Evolutionary conservation across 2,329 filamentous ascomycete species (phyloP).

Genomic region (Metarhizium humberi): DNA sequence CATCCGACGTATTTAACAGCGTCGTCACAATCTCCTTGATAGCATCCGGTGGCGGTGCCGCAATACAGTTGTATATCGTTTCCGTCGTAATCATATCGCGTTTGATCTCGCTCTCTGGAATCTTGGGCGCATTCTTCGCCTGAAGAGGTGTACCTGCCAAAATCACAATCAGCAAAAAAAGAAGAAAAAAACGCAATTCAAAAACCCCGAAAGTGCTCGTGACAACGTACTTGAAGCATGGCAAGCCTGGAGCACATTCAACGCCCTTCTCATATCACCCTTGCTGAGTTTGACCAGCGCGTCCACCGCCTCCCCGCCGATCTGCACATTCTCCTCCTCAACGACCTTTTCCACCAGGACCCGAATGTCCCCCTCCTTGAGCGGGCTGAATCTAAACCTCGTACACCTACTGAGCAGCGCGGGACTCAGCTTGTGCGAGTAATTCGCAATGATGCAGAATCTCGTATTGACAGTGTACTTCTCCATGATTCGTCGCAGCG

Average conservation of each 20-base stretch:
- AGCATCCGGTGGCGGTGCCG: slow-evolving; percentile 83
- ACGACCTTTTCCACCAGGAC: slow-evolving; percentile 83
- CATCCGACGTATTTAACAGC: slow-evolving; percentile 73
- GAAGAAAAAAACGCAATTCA: neutral
- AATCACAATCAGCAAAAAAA: neutral
- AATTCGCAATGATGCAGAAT: slow-evolving; percentile 98
- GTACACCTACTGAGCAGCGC: slow-evolving; percentile 90
- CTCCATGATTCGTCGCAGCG: slow-evolving; percentile 92
- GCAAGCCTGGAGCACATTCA: slow-evolving; percentile 95
- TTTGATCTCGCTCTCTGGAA: slow-evolving; percentile 54
- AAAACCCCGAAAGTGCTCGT: neutral
- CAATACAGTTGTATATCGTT: slow-evolving; percentile 95
- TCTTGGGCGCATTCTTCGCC: slow-evolving; percentile 47
- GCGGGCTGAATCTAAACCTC: slow-evolving; percentile 85
- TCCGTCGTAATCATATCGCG: slow-evolving; percentile 78
- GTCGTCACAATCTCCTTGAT: slow-evolving; percentile 78
- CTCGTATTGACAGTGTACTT: slow-evolving; percentile 97
- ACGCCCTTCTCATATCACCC: slow-evolving; percentile 88
- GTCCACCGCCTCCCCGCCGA: slow-evolving; percentile 70
- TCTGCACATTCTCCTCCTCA: slow-evolving; percentile 75
- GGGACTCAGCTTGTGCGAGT: slow-evolving; percentile 93
- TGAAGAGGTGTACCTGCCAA: slow-evolving; percentile 56
- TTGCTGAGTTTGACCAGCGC: slow-evolving; percentile 81
- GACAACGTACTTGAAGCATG: slow-evolving; percentile 73
- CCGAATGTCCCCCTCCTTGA: slow-evolving; percentile 82